Conservation (phyloP, 108 stramenopile genomes). For the Aureococcus anophagefferens region DNA sequence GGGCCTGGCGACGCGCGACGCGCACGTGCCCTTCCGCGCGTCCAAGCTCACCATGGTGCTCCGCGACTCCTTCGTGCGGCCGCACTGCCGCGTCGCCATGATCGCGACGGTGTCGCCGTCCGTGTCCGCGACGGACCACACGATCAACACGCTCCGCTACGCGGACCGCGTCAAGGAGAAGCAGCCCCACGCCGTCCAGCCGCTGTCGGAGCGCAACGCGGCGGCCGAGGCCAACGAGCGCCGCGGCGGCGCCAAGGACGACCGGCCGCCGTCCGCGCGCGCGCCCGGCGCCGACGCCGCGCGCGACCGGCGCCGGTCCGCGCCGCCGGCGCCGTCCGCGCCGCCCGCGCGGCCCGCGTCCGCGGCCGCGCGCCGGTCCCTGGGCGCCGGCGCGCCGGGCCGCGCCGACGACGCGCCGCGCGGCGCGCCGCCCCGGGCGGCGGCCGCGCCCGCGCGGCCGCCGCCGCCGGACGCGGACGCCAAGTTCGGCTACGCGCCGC, state of each 20-base stretch:
- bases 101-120: constrained; percentile 91
- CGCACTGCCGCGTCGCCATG: constrained; percentile 83
- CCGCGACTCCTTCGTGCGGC: constrained; percentile 93
- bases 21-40: constrained; percentile 95
- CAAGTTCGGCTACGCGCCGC: not conserved
- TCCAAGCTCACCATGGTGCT: constrained; percentile 93
- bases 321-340: too few species aligned
- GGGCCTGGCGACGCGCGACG: constrained; percentile 72
- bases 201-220: not conserved
- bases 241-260: not conserved
- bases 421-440: too few species aligned
- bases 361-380: not conserved
- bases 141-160: constrained; percentile 92
- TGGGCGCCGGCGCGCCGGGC: too few species aligned
- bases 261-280: not conserved
- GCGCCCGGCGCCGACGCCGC: not conserved
- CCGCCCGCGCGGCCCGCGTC: too few species aligned
- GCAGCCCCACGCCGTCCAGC: not conserved
- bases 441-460: not conserved
- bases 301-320: too few species aligned
- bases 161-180: constrained; percentile 90
- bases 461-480: not conserved
- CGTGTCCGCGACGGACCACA: constrained; percentile 85
- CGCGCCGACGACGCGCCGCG: too few species aligned
- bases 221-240: too few species aligned